phyloP scores from a whole-genome alignment of 257 asterid species.

The Nyctanthes arbortristis region DNA sequence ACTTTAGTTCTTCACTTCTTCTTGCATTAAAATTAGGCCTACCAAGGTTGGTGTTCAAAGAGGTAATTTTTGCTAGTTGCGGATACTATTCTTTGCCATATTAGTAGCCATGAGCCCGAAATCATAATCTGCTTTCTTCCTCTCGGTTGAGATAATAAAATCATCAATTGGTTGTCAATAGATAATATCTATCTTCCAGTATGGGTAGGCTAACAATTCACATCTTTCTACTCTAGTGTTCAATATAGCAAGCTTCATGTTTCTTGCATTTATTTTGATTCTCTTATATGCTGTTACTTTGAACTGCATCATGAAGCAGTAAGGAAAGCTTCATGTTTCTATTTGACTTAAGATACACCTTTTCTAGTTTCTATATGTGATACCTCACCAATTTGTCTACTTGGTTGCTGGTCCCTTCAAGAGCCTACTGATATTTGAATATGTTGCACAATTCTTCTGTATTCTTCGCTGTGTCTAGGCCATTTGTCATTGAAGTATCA shows the following conservation, averaged over 20 bases:
- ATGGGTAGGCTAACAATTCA: neutral
- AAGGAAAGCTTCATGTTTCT: neutral
- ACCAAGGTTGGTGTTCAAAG: too few relatives aligned
- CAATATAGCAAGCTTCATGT: neutral
- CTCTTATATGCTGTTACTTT: neutral
- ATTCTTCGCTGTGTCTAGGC: neutral
- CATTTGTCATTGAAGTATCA: neutral
- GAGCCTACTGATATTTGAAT: conserved; percentile 1
- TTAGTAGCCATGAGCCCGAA: too few relatives aligned
- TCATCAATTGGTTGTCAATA: too few relatives aligned
- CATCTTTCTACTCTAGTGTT: neutral
- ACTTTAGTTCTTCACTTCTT: too few relatives aligned
- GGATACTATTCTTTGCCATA: too few relatives aligned
- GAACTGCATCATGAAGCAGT: neutral
- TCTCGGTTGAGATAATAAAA: too few relatives aligned
- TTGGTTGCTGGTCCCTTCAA: neutral
- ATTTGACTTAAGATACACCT: too few relatives aligned
- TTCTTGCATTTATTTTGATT: neutral
- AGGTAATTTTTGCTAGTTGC: too few relatives aligned
- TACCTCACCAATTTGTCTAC: neutral
- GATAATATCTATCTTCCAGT: neutral
- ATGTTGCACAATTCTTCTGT: neutral
- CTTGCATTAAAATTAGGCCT: too few relatives aligned
- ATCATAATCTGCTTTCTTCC: too few relatives aligned
- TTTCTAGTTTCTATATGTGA: too few relatives aligned